phyloP scores from a whole-genome alignment of 257 asterid genomes.

The Scutellaria galericulata region DNA sequence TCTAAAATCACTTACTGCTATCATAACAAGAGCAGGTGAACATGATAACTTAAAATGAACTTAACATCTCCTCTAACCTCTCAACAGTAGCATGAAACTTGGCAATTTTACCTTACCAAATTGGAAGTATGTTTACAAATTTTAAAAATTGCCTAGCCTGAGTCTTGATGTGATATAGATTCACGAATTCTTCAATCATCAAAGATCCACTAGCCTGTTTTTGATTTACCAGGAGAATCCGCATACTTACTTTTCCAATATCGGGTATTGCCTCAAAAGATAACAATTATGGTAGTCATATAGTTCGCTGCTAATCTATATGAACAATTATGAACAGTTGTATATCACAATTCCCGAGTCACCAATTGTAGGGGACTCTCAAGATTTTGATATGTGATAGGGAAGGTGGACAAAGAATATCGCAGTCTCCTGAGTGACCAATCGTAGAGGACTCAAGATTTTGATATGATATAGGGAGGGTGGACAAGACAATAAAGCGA shows the following conservation, averaged over 20 bases:
- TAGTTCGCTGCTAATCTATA: background rate
- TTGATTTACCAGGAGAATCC: conserved; percentile 11
- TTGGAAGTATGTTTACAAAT: background rate
- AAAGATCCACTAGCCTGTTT: conserved; percentile 15
- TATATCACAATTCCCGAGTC: too few species aligned
- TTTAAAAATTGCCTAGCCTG: background rate
- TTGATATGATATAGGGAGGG: too few species aligned
- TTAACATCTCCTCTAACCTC: background rate
- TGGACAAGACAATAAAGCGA: too few species aligned
- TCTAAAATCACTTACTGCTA: background rate
- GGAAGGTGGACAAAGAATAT: too few species aligned
- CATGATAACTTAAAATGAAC: background rate
- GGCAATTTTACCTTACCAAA: background rate
- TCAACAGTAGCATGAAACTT: background rate
- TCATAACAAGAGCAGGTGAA: too few species aligned
- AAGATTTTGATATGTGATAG: too few species aligned
- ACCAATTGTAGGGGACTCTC: background rate
- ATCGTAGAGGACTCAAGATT: too few species aligned
- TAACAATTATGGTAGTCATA: background rate
- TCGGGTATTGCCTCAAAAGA: background rate
- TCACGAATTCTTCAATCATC: conserved; percentile 8
- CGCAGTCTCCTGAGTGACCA: too few species aligned
- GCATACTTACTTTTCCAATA: background rate
- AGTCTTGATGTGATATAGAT: background rate
- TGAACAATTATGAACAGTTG: background rate